These are phyloP conservation scores for Fusarium sp. DNA, from an alignment of 2,329 filamentous ascomycete genomes.

Conservation along the genomic window DNA sequence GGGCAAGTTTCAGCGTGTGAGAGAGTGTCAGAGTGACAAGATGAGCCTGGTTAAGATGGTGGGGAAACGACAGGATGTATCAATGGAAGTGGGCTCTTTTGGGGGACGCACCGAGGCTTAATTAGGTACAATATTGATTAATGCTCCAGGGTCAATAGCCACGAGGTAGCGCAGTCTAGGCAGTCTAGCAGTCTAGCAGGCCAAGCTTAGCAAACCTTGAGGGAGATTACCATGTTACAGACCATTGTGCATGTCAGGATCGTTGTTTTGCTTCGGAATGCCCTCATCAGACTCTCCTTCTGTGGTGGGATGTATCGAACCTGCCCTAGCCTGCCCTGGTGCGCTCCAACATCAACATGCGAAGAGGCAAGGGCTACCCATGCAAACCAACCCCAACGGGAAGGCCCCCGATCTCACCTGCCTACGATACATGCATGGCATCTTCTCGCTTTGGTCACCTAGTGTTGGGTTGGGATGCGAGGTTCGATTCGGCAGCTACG, in stretches of 20 bases:
- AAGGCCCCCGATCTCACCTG: constrained; percentile 37
- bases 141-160: constrained; percentile 1
- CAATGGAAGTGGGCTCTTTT: constrained; percentile 28
- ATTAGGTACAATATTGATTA: neutral
- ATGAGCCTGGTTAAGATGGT: constrained; percentile 9
- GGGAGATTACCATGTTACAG: constrained; percentile 4
- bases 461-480: constrained; percentile 9
- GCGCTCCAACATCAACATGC: neutral
- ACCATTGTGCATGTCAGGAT: constrained; percentile 3
- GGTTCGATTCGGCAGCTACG: constrained; percentile 6
- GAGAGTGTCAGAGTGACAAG: constrained; percentile 14
- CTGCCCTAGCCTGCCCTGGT: too few species aligned
- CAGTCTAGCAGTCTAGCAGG: neutral
- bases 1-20: constrained; percentile 43
- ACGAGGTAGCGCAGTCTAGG: constrained; percentile 30
- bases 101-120: constrained; percentile 6
- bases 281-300: neutral
- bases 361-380: constrained; percentile 15
- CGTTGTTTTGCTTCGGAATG: constrained; percentile 25
- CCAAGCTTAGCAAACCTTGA: constrained; percentile 7
- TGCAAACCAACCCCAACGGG: constrained; percentile 12
- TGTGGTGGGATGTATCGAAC: constrained; percentile 8
- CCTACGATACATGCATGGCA: constrained; percentile 29
- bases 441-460: constrained; percentile 19
- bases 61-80: constrained; percentile 26